Conservation (phyloP, 371 early-diverging fungal genomes). For the Mucor velutinosus region DNA sequence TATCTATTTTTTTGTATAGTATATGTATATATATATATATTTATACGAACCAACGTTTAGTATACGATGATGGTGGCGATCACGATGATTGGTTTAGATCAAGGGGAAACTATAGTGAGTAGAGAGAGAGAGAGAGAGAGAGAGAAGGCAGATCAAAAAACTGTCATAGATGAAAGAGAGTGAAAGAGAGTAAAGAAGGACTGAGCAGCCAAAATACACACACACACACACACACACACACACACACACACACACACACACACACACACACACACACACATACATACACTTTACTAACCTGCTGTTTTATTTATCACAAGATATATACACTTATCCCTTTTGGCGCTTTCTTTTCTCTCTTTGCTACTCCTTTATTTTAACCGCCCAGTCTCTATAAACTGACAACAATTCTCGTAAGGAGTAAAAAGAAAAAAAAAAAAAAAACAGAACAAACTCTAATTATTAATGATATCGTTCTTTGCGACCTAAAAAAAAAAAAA, state of each 20-base stretch:
- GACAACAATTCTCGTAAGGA: not conserved
- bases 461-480: conserved; percentile 2
- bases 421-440: not conserved
- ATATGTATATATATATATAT: not conserved
- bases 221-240: not conserved
- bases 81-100: conserved; percentile 21
- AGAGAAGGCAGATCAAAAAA: not conserved
- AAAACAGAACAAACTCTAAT: not conserved
- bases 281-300: not conserved
- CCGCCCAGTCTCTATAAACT: conserved; percentile 1
- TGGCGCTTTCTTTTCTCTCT: conserved; percentile 1
- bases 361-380: not conserved
- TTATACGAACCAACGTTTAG: conserved; percentile 1
- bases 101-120: conserved; percentile 2
- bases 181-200: too few species aligned
- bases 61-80: conserved; percentile 14
- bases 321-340: not conserved
- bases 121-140: not conserved
- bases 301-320: conserved; percentile 5
- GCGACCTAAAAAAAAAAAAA: not conserved
- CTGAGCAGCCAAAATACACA: not conserved
- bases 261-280: not conserved
- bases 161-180: not conserved
- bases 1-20: not conserved
- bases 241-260: not conserved